phyloP scores from a whole-genome alignment of 202 grass and related monocot species.

The Digitaria exilis region DNA sequence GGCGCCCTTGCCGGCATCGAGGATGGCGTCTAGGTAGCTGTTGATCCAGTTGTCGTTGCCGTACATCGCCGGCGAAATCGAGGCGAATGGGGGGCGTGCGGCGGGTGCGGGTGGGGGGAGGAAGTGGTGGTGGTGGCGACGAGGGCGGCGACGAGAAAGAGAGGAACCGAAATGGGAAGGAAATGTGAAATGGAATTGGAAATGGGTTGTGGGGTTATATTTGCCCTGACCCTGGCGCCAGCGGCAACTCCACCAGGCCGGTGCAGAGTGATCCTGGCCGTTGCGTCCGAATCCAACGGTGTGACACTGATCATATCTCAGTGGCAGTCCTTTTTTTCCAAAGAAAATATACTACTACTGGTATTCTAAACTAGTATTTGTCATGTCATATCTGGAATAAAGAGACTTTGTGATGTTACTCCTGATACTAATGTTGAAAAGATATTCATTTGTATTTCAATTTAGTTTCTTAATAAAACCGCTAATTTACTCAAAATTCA shows the following conservation, averaged over 20 bases:
- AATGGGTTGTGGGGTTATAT: constrained; percentile 19
- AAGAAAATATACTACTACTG: too few relatives aligned
- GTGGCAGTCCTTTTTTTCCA: background rate
- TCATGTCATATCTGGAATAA: background rate
- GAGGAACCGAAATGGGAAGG: constrained; percentile 8
- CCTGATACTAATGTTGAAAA: background rate
- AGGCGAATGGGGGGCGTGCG: constrained; percentile 17
- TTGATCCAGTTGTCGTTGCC: constrained; percentile 93
- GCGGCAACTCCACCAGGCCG: background rate
- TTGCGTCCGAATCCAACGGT: background rate
- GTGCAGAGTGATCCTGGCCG: background rate
- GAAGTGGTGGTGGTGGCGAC: constrained; percentile 25
- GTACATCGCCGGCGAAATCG: constrained; percentile 54
- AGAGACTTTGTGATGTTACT: background rate
- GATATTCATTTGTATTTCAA: background rate
- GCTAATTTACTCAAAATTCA: background rate
- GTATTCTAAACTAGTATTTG: background rate
- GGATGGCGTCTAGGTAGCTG: constrained; percentile 82
- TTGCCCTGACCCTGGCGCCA: background rate
- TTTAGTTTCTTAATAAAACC: background rate
- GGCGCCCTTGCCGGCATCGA: constrained; percentile 63
- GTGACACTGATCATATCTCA: rapidly evolving
- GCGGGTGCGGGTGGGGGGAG: background rate
- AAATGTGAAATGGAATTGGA: background rate
- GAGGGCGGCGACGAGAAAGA: background rate